Conservation (phyloP, 1,139 yeast species). For the Protomyces macrosporus region DNA sequence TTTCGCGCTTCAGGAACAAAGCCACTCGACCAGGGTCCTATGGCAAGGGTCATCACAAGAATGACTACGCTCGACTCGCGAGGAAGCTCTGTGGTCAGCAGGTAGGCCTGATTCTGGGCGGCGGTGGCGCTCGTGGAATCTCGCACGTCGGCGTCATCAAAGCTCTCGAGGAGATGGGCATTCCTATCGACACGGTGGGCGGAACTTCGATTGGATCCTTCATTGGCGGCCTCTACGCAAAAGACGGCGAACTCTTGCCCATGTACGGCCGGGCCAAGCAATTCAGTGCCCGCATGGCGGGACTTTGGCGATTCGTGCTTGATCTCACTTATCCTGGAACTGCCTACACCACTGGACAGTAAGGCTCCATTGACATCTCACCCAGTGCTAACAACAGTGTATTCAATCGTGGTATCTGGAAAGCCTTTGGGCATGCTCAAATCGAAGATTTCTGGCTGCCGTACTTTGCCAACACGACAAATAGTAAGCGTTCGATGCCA, state of each 20-base stretch:
- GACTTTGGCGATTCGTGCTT: conserved; percentile 73
- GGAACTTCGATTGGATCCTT: conserved; percentile 96
- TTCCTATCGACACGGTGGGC: conserved; percentile 89
- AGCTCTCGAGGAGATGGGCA: conserved; percentile 88
- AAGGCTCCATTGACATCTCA: neutral
- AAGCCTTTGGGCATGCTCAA: conserved; percentile 82
- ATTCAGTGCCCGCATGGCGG: conserved; percentile 74
- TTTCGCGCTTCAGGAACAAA: conserved; percentile 37
- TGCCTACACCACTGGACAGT: conserved; percentile 48
- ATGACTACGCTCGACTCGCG: conserved; percentile 84
- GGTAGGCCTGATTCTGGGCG: conserved; percentile 89
- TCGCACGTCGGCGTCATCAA: conserved; percentile 88
- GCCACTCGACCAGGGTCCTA: conserved; percentile 37
- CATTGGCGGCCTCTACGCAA: conserved; percentile 91
- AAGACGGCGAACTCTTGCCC: conserved; percentile 84
- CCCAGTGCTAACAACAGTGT: conserved; percentile 63
- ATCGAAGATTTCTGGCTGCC: conserved; percentile 95
- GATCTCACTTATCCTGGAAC: conserved; percentile 92
- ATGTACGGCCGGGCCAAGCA: conserved; percentile 85
- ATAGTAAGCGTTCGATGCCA: conserved; percentile 40
- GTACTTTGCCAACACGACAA: conserved; percentile 88
- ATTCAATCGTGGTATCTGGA: conserved; percentile 95
- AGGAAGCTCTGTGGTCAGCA: conserved; percentile 87
- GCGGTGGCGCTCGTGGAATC: conserved; percentile 96
- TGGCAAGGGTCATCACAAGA: conserved; percentile 58